Conservation (phyloP, 2,329 filamentous ascomycete genomes). For the Alternaria metachromatica region DNA sequence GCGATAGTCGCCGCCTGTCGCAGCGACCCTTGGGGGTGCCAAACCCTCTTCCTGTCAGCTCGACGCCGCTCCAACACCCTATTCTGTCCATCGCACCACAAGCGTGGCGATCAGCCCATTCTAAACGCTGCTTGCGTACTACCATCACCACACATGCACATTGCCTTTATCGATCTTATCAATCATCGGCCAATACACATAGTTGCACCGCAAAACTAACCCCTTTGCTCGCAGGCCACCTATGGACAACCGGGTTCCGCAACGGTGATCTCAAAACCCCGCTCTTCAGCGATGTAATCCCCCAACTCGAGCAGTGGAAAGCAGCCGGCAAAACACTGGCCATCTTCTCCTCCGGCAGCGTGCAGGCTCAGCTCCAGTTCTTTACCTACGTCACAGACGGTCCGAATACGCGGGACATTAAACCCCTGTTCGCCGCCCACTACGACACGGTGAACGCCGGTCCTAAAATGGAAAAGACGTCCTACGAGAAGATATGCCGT, state of each 20-base stretch:
- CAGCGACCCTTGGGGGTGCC: conserved; percentile 20
- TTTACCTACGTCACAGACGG: conserved; percentile 65
- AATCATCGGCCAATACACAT: conserved; percentile 1
- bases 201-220: conserved; percentile 27
- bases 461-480: conserved; percentile 69
- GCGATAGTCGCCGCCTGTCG: conserved; percentile 35
- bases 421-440: conserved; percentile 45
- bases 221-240: conserved; percentile 58
- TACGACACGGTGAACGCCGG: conserved; percentile 86
- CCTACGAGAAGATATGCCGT: conserved; percentile 70
- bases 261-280: conserved; percentile 73
- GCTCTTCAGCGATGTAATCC: conserved; percentile 76
- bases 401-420: conserved; percentile 50
- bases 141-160: background rate
- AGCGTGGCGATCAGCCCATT: conserved; percentile 12
- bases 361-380: conserved; percentile 80
- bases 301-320: conserved; percentile 67
- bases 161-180: conserved; percentile 14
- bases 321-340: conserved; percentile 63
- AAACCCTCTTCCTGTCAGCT: conserved; percentile 16
- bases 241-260: conserved; percentile 78
- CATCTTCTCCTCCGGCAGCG: conserved; percentile 84
- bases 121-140: conserved; percentile 1
- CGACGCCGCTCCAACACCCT: conserved; percentile 7
- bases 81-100: conserved; percentile 3